phyloP scores from a whole-genome alignment of 2,329 filamentous ascomycete genomes.

The Apiospora hydei region DNA sequence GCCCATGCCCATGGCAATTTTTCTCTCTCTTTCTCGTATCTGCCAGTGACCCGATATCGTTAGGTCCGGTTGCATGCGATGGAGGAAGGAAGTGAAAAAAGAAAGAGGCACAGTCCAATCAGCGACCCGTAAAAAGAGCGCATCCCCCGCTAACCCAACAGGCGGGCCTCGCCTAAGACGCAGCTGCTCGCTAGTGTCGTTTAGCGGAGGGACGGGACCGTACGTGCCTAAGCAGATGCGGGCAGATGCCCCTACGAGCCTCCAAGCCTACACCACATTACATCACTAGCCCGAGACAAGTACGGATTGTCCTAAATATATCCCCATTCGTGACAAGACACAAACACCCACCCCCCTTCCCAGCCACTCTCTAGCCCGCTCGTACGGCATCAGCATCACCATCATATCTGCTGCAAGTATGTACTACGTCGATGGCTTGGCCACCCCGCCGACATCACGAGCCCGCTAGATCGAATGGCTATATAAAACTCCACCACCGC shows the following conservation, averaged over 20 bases:
- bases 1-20: background rate
- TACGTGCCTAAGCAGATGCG: background rate
- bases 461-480: background rate
- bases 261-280: background rate
- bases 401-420: background rate
- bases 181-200: background rate
- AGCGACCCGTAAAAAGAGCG: background rate
- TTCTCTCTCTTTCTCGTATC: background rate
- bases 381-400: background rate
- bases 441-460: background rate
- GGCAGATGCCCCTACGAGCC: background rate
- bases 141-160: background rate
- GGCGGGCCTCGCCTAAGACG: background rate
- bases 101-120: background rate
- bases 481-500: slow-evolving; percentile 8
- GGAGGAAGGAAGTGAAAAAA: background rate
- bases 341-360: background rate
- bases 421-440: background rate
- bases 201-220: background rate
- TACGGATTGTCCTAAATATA: slow-evolving; percentile 10
- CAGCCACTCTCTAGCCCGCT: background rate
- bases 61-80: background rate
- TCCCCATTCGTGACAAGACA: background rate
- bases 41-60: slow-evolving; percentile 6
- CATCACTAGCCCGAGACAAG: slow-evolving; percentile 4